Conservation (phyloP, 352 stramenopile genomes). For the Globisporangium viniferum region DNA sequence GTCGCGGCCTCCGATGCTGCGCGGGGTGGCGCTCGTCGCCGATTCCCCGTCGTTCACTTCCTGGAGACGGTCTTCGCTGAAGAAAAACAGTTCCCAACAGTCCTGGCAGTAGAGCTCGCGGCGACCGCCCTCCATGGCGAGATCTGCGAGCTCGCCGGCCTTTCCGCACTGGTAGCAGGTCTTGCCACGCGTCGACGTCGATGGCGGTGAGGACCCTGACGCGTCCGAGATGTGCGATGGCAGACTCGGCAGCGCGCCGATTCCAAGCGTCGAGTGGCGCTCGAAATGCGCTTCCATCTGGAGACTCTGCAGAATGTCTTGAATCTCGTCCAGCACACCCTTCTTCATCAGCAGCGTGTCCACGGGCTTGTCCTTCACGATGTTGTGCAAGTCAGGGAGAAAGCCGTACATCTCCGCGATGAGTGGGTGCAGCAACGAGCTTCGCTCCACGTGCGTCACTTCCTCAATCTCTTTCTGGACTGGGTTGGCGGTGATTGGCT, state of each 20-base stretch:
- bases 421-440: conserved; percentile 42
- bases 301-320: conserved; percentile 71
- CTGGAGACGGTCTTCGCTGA: conserved; percentile 41
- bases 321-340: conserved; percentile 73
- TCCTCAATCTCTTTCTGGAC: conserved; percentile 19
- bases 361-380: conserved; percentile 55
- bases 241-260: conserved; percentile 35
- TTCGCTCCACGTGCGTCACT: conserved; percentile 17
- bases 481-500: background rate
- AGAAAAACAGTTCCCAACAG: conserved; percentile 78
- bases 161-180: conserved; percentile 58
- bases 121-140: conserved; percentile 40
- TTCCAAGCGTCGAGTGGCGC: conserved; percentile 58
- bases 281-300: conserved; percentile 82
- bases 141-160: conserved; percentile 47
- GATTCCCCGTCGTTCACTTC: conserved; percentile 19
- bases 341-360: conserved; percentile 66
- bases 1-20: conserved; percentile 10
- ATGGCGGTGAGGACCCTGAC: conserved; percentile 9
- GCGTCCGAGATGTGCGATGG: conserved; percentile 2
- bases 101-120: conserved; percentile 66
- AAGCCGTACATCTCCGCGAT: conserved; percentile 50
- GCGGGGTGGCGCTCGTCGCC: conserved; percentile 12
- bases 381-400: conserved; percentile 43
- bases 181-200: conserved; percentile 23